Percentiles rank a stretch among this genome's conserved stretches.
Conservation (phyloP, 2,329 filamentous ascomycete species). For the Pseudogymnoascus sp. region DNA sequence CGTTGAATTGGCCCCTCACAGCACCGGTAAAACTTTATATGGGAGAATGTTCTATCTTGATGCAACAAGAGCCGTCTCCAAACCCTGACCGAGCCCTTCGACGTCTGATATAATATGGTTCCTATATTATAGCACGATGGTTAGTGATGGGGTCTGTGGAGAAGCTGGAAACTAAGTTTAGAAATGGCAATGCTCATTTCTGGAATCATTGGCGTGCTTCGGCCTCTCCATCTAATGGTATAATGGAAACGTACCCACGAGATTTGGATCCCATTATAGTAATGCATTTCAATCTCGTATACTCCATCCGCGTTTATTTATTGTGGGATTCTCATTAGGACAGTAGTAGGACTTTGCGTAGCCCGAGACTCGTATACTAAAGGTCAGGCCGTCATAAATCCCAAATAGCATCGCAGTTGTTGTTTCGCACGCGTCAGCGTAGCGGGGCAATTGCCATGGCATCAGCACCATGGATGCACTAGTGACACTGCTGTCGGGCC, state of each 20-base stretch:
- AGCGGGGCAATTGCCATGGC: background rate
- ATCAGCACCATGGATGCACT: background rate
- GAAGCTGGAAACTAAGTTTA: background rate
- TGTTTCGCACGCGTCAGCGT: background rate
- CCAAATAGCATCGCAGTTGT: background rate
- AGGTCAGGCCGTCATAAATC: background rate
- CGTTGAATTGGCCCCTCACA: background rate
- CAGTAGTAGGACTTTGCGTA: background rate
- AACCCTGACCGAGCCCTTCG: background rate
- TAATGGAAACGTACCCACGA: background rate
- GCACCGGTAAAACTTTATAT: background rate
- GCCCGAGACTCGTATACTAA: background rate
- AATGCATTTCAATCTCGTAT: background rate
- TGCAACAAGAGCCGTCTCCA: background rate
- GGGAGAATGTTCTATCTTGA: background rate
- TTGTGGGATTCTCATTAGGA: background rate
- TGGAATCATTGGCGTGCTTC: background rate
- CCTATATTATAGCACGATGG: too few relatives aligned
- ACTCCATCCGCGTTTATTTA: background rate
- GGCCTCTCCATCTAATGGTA: background rate
- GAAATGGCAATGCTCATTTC: background rate
- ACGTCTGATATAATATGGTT: background rate
- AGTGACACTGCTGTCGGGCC: background rate
- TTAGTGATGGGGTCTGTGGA: background rate
- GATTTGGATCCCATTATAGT: background rate